phyloP scores from a whole-genome alignment of 805 yeast genomes.

The Spathaspora sp. region DNA sequence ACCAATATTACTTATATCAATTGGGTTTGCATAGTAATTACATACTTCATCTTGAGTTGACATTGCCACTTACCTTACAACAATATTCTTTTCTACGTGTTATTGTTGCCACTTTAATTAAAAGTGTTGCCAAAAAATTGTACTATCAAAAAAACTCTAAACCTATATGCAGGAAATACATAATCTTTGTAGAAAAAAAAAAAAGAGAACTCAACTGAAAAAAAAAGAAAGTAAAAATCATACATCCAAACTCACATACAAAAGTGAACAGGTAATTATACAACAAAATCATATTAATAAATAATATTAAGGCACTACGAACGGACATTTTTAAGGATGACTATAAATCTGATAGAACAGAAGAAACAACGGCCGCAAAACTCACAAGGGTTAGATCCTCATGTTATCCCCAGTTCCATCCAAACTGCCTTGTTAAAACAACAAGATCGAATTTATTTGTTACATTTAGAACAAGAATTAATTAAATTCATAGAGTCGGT shows the following conservation, averaged over 20 bases:
- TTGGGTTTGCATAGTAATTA: not conserved
- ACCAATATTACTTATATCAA: not conserved
- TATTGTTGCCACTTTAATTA: not conserved
- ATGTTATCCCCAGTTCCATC: constrained; percentile 14
- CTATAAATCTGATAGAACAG: not conserved
- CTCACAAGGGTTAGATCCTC: not conserved
- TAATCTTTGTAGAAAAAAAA: not conserved
- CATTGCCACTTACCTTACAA: constrained; percentile 2
- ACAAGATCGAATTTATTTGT: constrained; percentile 17
- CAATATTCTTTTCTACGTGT: not conserved
- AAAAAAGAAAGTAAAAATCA: not conserved
- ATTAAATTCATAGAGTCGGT: constrained; percentile 11
- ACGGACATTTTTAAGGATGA: not conserved
- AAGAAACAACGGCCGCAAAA: not conserved
- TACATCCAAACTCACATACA: not conserved
- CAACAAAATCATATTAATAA: not conserved
- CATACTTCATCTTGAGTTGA: constrained; percentile 15
- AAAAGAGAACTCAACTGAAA: not conserved
- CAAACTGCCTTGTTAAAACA: constrained; percentile 17
- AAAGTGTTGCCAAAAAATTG: not conserved
- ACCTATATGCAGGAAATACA: not conserved
- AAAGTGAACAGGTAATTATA: not conserved
- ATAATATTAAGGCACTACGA: not conserved
- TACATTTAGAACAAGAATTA: constrained; percentile 19
- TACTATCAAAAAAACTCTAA: not conserved